A percentile compares a stretch with the other conserved stretches of the same genome.
Evolutionary conservation across 2,329 filamentous ascomycete species (phyloP).

Genomic region (Sclerotinia glacialis): DNA sequence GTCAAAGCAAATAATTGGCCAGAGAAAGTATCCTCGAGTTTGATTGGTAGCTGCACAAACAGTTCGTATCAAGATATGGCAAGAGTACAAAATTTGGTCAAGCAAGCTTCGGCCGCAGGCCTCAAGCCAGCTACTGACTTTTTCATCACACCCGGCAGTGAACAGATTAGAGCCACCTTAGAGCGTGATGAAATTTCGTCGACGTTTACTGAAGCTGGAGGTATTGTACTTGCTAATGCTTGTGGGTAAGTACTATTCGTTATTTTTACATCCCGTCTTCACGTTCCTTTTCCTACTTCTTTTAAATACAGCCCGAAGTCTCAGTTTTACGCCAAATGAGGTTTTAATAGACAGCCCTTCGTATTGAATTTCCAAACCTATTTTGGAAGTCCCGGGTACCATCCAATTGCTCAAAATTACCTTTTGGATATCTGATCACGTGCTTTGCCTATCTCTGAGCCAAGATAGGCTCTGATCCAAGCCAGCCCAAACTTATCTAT

Average conservation of each 20-base stretch:
- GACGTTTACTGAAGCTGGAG: constrained; percentile 83
- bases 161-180: constrained; percentile 93
- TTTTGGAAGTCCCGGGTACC: not conserved
- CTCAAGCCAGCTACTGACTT: constrained; percentile 87
- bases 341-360: not conserved
- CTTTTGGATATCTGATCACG: not conserved
- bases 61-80: constrained; percentile 99
- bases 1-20: constrained; percentile 88
- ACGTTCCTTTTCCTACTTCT: not conserved
- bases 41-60: constrained; percentile 98
- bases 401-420: not conserved
- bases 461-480: no score
- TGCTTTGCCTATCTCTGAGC: not conserved
- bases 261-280: not conserved
- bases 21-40: constrained; percentile 80
- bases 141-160: constrained; percentile 93
- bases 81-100: constrained; percentile 85
- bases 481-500: not conserved
- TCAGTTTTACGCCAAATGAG: not conserved
- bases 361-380: not conserved
- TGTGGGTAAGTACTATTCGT: constrained; percentile 54
- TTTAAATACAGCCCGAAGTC: not conserved
- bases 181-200: constrained; percentile 83
- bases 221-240: constrained; percentile 87
- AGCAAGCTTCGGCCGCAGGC: constrained; percentile 85